Percentiles rank a stretch among this genome's conserved stretches.
phyloP scores from a whole-genome alignment of 208 protist species.

The Leishmania tarentolae region DNA sequence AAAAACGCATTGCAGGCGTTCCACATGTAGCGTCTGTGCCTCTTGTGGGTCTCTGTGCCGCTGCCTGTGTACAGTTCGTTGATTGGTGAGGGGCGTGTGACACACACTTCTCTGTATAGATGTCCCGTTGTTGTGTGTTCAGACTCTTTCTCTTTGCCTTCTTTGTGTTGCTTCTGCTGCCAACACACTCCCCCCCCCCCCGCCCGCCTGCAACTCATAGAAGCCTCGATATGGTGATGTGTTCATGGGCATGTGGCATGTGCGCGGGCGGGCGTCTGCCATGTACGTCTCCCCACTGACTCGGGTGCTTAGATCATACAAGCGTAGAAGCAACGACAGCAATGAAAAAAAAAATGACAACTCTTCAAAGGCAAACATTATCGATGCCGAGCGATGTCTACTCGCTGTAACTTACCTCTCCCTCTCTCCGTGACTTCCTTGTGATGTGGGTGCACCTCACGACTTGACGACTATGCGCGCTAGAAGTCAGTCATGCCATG shows the following conservation, averaged over 20 bases:
- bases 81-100: neutral
- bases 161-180: neutral
- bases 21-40: slow-evolving; percentile 34
- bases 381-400: neutral
- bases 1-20: slow-evolving; percentile 49
- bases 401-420: neutral
- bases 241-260: neutral
- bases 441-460: neutral
- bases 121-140: neutral
- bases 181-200: neutral
- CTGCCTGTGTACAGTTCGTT: neutral
- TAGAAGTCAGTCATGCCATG: too few relatives aligned
- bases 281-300: neutral
- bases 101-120: neutral
- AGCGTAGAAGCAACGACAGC: slow-evolving; percentile 2
- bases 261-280: neutral
- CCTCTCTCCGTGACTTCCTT: neutral
- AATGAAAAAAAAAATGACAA: neutral
- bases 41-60: neutral
- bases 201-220: neutral
- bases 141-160: neutral
- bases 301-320: neutral
- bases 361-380: neutral
- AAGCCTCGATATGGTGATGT: neutral
- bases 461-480: neutral